A percentile compares a stretch with the other conserved stretches of the same genome.
Conservation (phyloP, 306 rosid genomes). For the Prunus campanulata region DNA sequence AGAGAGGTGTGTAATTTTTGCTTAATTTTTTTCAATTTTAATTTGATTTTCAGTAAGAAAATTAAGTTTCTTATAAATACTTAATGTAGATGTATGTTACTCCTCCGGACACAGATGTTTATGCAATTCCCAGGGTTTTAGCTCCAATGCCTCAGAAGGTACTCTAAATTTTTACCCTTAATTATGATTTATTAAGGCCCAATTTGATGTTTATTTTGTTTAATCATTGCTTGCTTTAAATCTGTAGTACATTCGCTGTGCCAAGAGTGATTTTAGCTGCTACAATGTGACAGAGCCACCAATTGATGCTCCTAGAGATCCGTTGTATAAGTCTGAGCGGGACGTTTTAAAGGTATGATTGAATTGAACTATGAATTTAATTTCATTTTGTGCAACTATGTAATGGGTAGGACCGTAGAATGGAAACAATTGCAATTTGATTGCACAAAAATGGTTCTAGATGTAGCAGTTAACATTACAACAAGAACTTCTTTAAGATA, state of each 20-base stretch:
- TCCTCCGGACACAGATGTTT: slow-evolving; percentile 95
- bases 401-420: not conserved
- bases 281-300: slow-evolving; percentile 94
- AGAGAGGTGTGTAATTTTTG: slow-evolving; percentile 55
- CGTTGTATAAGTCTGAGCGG: slow-evolving; percentile 75
- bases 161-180: not conserved
- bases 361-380: not conserved
- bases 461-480: not conserved
- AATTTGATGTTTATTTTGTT: not conserved
- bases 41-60: not conserved
- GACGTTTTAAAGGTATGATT: slow-evolving; percentile 67
- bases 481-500: not conserved
- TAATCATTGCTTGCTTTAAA: slow-evolving; percentile 9
- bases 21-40: not conserved
- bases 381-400: not conserved
- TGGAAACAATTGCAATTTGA: not conserved
- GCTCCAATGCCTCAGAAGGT: slow-evolving; percentile 98
- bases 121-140: slow-evolving; percentile 80
- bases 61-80: not conserved
- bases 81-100: slow-evolving; percentile 83
- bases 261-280: slow-evolving; percentile 72
- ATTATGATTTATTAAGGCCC: not conserved
- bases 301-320: slow-evolving; percentile 89
- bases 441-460: not conserved
- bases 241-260: slow-evolving; percentile 84